These are phyloP conservation scores for Sicyos baderoa DNA, from an alignment of 306 rosid genomes.

Conservation along the genomic window DNA sequence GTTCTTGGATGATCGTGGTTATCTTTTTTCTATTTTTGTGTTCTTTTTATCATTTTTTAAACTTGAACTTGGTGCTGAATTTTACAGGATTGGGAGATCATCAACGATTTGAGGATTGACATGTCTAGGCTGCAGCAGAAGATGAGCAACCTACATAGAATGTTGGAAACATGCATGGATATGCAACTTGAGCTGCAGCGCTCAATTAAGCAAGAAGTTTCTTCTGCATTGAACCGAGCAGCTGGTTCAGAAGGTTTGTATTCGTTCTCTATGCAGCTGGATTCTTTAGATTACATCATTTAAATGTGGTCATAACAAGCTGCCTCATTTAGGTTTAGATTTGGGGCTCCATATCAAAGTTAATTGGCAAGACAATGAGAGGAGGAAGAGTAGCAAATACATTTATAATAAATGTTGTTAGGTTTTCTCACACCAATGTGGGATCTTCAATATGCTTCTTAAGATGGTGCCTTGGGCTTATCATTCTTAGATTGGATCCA, in stretches of 20 bases:
- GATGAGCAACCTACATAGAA: slow-evolving; percentile 87
- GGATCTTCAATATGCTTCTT: too few relatives aligned
- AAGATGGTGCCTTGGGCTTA: too few relatives aligned
- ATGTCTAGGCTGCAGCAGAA: slow-evolving; percentile 93
- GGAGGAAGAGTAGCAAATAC: too few relatives aligned
- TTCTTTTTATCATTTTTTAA: background rate
- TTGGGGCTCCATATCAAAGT: too few relatives aligned
- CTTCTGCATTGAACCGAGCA: slow-evolving; percentile 85
- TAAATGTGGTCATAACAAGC: background rate
- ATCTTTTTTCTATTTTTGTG: background rate
- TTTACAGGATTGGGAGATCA: slow-evolving; percentile 73
- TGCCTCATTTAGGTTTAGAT: background rate
- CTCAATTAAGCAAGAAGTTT: slow-evolving; percentile 88
- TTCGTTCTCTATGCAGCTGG: background rate
- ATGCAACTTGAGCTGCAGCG: slow-evolving; percentile 99
- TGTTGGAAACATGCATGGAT: slow-evolving; percentile 97
- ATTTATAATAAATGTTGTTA: too few relatives aligned
- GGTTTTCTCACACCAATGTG: too few relatives aligned
- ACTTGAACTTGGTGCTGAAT: slow-evolving; percentile 10
- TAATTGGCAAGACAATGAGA: too few relatives aligned
- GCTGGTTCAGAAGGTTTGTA: slow-evolving; percentile 54
- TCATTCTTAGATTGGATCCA: too few relatives aligned
- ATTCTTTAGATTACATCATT: background rate
- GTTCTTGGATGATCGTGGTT: background rate
- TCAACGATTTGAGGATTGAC: slow-evolving; percentile 88